These are phyloP conservation scores for Aspergillus diversus DNA, from an alignment of 495 filamentous ascomycete genomes.

Conservation along the genomic window DNA sequence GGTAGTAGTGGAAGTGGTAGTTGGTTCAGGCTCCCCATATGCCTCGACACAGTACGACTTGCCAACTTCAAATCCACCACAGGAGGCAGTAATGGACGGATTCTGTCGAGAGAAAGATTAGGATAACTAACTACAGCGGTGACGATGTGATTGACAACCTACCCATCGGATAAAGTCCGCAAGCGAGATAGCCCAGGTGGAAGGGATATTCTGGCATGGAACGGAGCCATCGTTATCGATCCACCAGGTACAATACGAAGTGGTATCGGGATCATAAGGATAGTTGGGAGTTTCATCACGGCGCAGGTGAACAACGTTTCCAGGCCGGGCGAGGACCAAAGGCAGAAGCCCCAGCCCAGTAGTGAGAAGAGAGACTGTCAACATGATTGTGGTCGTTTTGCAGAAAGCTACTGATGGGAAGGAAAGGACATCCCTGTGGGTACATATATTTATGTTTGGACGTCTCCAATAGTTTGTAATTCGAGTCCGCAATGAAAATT, in stretches of 20 bases:
- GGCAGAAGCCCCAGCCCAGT: not conserved
- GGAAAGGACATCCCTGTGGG: too few relatives aligned
- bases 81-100: constrained; percentile 8
- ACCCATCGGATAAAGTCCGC: constrained; percentile 13
- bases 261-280: constrained; percentile 10
- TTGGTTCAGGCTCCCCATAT: constrained; percentile 5
- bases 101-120: too few relatives aligned
- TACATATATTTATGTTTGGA: too few relatives aligned
- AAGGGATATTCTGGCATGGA: not conserved
- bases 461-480: too few relatives aligned
- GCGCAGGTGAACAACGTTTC: not conserved
- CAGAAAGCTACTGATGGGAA: too few relatives aligned
- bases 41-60: constrained; percentile 15
- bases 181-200: not conserved
- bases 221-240: constrained; percentile 2
- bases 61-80: not conserved
- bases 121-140: too few relatives aligned
- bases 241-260: constrained; percentile 13
- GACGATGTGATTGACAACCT: too few relatives aligned
- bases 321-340: not conserved
- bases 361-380: too few relatives aligned
- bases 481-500: too few relatives aligned
- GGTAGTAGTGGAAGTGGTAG: not conserved
- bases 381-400: too few relatives aligned
- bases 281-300: not conserved